Evolutionary conservation across 352 stramenopile species (phyloP), one percentile per base, ranked within the genome.

Genomic region (Thraustotheca clavata): DNA sequence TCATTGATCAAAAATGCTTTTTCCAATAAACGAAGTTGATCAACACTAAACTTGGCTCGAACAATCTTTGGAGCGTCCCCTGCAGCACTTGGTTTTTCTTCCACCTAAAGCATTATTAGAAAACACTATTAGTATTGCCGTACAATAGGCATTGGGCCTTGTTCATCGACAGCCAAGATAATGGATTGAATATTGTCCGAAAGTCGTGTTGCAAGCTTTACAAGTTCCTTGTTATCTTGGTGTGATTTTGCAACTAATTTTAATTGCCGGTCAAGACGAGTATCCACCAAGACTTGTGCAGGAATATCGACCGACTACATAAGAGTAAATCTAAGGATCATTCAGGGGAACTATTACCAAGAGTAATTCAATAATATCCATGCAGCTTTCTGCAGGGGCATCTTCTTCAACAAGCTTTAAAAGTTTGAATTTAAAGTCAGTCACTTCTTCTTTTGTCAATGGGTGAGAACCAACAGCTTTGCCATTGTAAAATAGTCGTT

Each of bases 141-240:
- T 70, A n/a, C 59, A 14, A 31, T 43, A 39, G 57, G 24, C 3
- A 49, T 46, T 16, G 61, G 70, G 16, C 52, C 43, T 22, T 59
- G 29, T 22, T 60, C 50, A 27, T 77, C 76, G 4, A 63, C 68
- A 49, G 77, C 74, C 39, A 88, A 79, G 48, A 88, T 74, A 60
- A 90, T 86, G n/a, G 68, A 73, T 48, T 87, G 79, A 68, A 89
- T 90, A 40, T 89, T 79, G 43, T 94, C 84, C 54, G 87, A 69
- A 24, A 94, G 67, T 49, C 86, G 87, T 59, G 80, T 89, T 12
- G 84, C 89, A 50, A 90, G 80, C 35, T 82, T 81, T 29, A 91
- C 79, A 39, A 94, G 71, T 55, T 94, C 84, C 69, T 90, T 90
- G 76, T 91, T 90, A 69, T 94, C 82, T 41, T 90, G 87, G 63